Base-by-base conservation (phyloP, 208 protist genomes). In the Trypanosoma boissoni region DNA sequence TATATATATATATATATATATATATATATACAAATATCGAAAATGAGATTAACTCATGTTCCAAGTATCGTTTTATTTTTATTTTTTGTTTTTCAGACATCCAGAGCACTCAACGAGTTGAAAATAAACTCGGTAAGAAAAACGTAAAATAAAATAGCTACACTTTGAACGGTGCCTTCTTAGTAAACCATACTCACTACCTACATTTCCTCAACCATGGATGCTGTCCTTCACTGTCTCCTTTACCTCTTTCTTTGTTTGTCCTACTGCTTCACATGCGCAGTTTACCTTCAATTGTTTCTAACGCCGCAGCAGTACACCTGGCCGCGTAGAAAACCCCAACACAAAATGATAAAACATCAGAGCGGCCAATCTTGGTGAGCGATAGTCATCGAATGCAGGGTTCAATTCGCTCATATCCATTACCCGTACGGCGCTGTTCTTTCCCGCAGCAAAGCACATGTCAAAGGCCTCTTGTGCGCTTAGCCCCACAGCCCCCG, bases 361-460 rank as follows among this genome's bases (percentile, higher is more conserved):
- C 2, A 57, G 60, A 4, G 68, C 66, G 5, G 84, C 77, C 0
- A 88, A 44, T 18, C 75, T 58, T 5, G 72, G 72, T 4, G 83
- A 86, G 8, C 80, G 62, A 36, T 72, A 76, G 29, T 77, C 70
- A 36, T 91, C 83, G 10, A 86, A 60, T 1, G 36, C n/a, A 20
- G 83, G 83, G 46, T 88, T 88, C 64, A 76, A 76, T 42, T 91
- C 83, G 12, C 67, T 79, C n/a, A 91, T 51, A 63, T 91, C 83
- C 36, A 91, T 58, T 29, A 88, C 27, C 29, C 53, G 41, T 18
- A 87, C 76, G 43, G 62, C 42, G 7, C 56, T 49, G 24, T 76
- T 48, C 27, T 49, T 56, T n/a, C 81, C 81, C n/a, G 81, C 59
- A n/a, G 54, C 29, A 51, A 74, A 73, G 54, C 67, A 80, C 43